Conservation (phyloP, 2,329 filamentous ascomycete species). For the Colletotrichum abscissum region DNA sequence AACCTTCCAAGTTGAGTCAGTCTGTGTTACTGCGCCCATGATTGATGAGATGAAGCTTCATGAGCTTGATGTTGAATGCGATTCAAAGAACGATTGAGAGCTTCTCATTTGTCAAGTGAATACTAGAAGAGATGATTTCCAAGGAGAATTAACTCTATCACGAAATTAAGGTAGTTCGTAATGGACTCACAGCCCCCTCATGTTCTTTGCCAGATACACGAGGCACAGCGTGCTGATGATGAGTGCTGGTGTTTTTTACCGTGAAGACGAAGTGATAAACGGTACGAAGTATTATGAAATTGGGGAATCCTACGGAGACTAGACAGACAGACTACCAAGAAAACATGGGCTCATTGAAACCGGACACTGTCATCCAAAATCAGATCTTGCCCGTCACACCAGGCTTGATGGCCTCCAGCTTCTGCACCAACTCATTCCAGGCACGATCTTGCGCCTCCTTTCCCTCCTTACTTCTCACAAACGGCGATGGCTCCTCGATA, state of each 20-base stretch:
- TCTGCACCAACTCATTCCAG: slow-evolving; percentile 54
- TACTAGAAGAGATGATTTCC: background rate
- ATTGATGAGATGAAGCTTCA: background rate
- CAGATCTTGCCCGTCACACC: slow-evolving; percentile 40
- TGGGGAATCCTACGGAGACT: background rate
- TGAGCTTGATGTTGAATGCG: background rate
- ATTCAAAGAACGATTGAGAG: background rate
- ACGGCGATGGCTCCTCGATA: slow-evolving; percentile 44
- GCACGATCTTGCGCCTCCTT: slow-evolving; percentile 48
- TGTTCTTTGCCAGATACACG: background rate
- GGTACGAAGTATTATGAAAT: background rate
- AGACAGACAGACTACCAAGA: background rate
- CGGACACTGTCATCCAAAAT: background rate
- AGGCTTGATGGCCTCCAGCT: slow-evolving; percentile 54
- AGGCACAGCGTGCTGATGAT: background rate
- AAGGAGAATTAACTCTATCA: background rate
- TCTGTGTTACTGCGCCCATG: background rate
- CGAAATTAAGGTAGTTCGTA: background rate
- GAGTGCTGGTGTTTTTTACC: background rate
- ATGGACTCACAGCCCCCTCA: too few species aligned
- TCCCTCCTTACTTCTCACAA: slow-evolving; percentile 54
- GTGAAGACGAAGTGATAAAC: background rate
- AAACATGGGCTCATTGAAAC: background rate
- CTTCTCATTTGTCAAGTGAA: too few species aligned
- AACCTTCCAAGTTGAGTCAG: too few species aligned